Base-by-base conservation (phyloP, 202 grass and related monocot species). In the Brachypodium distachyon region DNA sequence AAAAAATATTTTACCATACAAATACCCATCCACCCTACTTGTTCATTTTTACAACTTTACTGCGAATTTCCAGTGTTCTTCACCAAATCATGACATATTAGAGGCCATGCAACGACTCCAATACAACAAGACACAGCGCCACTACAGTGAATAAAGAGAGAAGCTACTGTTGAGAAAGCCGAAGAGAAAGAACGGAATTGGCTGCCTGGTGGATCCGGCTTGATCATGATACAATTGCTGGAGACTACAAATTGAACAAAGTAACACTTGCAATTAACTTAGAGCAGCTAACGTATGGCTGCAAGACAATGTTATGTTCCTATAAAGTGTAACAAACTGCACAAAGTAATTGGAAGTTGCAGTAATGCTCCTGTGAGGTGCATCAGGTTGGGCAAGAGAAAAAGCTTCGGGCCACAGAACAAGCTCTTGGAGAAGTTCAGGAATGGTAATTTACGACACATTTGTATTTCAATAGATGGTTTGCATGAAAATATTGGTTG, bases 311-410 rank as follows among this genome's bases (percentile, higher is more conserved):
- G 56, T 51, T 51, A 51, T 47, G 37, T 28, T 81, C 16, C 25
- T 63, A 41, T 74, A 66, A 66, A 77, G 2, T 70, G 32, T 48
- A 77, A 38, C 6, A 21, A 50, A 51, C 11, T 46, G 34, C 52
- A 61, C 22, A 11, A 44, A 65, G 12, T 44, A 63, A 23, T 17
- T n/a, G n/a, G n/a, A n/a, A 23, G 44, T 77, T 29, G 19, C 19
- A 76, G 46, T 76, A 17, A 68, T 62, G 14, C 14, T 60, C 75
- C 28, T 87, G 28, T 61, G 49, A 74, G 32, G 12, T 43, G 64
- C 70, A 82, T 46, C 73, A 73, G 67, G 48, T 38, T 28, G 13
- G 27, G 38, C 46, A 53, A 87, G 76, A 16, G 49, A 40, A 29
- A 48, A 5, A 77, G 21, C 26, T 67, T 46, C 43, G 61, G 78